Evolutionary conservation across 768 basidiomycete genomes (phyloP).

Genomic region (Suillus cothurnatus): DNA sequence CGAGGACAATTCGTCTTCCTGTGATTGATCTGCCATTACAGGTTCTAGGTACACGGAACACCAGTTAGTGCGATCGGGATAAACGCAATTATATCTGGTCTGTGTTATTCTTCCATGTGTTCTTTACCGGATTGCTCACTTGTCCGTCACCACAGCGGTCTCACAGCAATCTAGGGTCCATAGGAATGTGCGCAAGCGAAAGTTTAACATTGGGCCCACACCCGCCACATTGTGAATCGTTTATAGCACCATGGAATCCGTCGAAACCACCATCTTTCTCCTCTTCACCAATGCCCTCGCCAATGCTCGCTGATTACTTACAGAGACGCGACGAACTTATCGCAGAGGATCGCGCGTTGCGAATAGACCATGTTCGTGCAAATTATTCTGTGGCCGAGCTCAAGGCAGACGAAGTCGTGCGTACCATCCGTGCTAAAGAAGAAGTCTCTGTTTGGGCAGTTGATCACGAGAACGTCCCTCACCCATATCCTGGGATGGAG

Average conservation of each 20-base stretch:
- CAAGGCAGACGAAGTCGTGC: constrained; percentile 56
- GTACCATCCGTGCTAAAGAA: constrained; percentile 55
- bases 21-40: neutral
- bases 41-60: neutral
- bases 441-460: constrained; percentile 56
- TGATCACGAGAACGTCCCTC: constrained; percentile 52
- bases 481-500: constrained; percentile 75
- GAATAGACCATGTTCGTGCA: constrained; percentile 42
- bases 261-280: too few species aligned
- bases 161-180: neutral
- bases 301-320: constrained; percentile 14
- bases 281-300: neutral
- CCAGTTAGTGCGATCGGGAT: neutral
- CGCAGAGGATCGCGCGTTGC: constrained; percentile 48
- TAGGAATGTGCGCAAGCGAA: neutral
- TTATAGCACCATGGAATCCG: neutral
- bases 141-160: neutral
- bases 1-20: neutral
- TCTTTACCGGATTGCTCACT: neutral
- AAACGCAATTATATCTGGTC: neutral
- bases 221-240: neutral
- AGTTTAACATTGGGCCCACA: neutral
- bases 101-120: neutral
- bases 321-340: constrained; percentile 31
- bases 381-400: constrained; percentile 42